Percentiles rank a stretch among this genome's conserved stretches.
Conservation (phyloP, 1,139 yeast species). For the Debaryomyces sp. region DNA sequence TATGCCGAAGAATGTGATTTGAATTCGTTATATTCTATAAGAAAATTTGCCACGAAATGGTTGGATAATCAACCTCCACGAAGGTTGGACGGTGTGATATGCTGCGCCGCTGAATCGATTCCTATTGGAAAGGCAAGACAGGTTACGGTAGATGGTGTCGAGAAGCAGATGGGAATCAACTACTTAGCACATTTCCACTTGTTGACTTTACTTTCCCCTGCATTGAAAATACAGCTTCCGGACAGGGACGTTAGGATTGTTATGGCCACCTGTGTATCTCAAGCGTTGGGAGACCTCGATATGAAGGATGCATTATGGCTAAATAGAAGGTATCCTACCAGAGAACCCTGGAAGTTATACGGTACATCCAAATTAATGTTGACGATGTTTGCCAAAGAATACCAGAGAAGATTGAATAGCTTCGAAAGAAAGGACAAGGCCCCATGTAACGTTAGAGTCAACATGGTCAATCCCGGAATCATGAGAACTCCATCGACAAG, state of each 20-base stretch:
- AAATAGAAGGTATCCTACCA: conserved; percentile 58
- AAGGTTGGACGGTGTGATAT: conserved; percentile 82
- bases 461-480: conserved; percentile 87
- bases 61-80: conserved; percentile 89
- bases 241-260: conserved; percentile 89
- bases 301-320: conserved; percentile 69
- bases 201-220: conserved; percentile 75
- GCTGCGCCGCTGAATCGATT: conserved; percentile 82
- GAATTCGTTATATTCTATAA: conserved; percentile 69
- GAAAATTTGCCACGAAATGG: conserved; percentile 94
- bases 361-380: conserved; percentile 82
- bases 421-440: conserved; percentile 68
- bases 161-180: conserved; percentile 80
- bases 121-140: conserved; percentile 68
- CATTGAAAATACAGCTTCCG: conserved; percentile 85
- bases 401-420: conserved; percentile 60
- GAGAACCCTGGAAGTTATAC: conserved; percentile 72
- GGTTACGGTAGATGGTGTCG: conserved; percentile 79
- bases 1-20: conserved; percentile 91
- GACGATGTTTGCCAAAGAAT: conserved; percentile 72
- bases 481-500: conserved; percentile 88
- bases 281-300: conserved; percentile 70
- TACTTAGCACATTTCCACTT: conserved; percentile 82
- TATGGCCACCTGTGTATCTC: conserved; percentile 74
- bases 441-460: conserved; percentile 70